Conservation (phyloP, 2,329 filamentous ascomycete genomes). For the Xylaria sp. region DNA sequence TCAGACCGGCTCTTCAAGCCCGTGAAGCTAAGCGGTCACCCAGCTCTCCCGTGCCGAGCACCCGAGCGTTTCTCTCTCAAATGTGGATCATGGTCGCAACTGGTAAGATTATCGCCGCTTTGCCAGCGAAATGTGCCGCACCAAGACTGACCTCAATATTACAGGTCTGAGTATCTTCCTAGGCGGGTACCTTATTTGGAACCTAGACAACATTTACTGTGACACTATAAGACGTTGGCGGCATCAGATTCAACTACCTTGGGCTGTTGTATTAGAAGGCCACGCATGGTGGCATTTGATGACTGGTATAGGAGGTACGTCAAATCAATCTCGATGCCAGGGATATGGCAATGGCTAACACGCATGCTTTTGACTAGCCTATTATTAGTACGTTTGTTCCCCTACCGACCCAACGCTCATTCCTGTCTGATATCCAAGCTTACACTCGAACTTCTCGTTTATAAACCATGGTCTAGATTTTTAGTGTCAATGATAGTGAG, state of each 20-base stretch:
- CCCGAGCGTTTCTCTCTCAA: constrained; percentile 57
- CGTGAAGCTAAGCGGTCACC: constrained; percentile 62
- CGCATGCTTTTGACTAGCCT: constrained; percentile 59
- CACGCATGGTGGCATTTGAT: constrained; percentile 76
- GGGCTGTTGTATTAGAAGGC: constrained; percentile 73
- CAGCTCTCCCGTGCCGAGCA: constrained; percentile 42
- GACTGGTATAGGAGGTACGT: constrained; percentile 73
- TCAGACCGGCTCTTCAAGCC: constrained; percentile 59
- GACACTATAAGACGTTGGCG: constrained; percentile 72
- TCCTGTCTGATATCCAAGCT: neutral
- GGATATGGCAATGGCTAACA: constrained; percentile 32
- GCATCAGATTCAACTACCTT: constrained; percentile 76
- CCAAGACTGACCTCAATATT: constrained; percentile 13
- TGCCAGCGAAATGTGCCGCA: neutral
- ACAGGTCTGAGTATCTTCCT: constrained; percentile 76
- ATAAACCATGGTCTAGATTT: neutral
- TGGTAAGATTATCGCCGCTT: constrained; percentile 52
- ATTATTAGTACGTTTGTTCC: constrained; percentile 67
- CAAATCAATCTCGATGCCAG: neutral
- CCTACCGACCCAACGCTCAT: neutral
- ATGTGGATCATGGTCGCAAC: constrained; percentile 81
- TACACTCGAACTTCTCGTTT: neutral
- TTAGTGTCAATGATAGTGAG: neutral
- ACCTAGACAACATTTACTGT: constrained; percentile 82
- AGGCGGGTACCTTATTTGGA: constrained; percentile 81